These are phyloP conservation scores for Dactylonectria estremocensis DNA, from an alignment of 2,329 filamentous ascomycete species.

Conservation along the genomic window DNA sequence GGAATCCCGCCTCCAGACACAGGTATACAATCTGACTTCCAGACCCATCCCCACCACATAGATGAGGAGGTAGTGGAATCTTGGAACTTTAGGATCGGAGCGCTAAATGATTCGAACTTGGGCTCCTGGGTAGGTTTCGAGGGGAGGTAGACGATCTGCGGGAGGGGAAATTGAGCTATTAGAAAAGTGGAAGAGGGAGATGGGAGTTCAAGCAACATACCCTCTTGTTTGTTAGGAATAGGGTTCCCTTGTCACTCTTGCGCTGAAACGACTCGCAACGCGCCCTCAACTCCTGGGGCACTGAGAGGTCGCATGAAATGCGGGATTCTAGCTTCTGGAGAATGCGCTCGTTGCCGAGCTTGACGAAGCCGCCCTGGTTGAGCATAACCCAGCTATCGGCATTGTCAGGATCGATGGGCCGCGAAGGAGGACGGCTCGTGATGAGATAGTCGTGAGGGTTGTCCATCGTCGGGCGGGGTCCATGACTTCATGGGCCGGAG, in stretches of 20 bases:
- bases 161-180: slow-evolving; percentile 12
- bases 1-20: slow-evolving; percentile 89
- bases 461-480: slow-evolving; percentile 56
- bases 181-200: background rate
- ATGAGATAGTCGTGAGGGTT: slow-evolving; percentile 61
- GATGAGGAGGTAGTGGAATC: slow-evolving; percentile 86
- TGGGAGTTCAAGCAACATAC: slow-evolving; percentile 60
- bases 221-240: slow-evolving; percentile 88
- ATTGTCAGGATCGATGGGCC: slow-evolving; percentile 67
- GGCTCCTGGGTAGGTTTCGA: slow-evolving; percentile 73
- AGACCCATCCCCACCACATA: slow-evolving; percentile 95
- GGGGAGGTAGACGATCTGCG: slow-evolving; percentile 89
- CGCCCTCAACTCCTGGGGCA: slow-evolving; percentile 74
- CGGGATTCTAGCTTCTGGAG: slow-evolving; percentile 86
- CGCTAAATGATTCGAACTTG: slow-evolving; percentile 87
- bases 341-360: slow-evolving; percentile 86
- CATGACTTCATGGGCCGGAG: slow-evolving; percentile 54
- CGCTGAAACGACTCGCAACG: slow-evolving; percentile 76
- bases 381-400: slow-evolving; percentile 90
- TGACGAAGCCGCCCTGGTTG: slow-evolving; percentile 83
- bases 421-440: slow-evolving; percentile 52
- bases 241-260: slow-evolving; percentile 81
- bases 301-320: slow-evolving; percentile 82
- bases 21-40: slow-evolving; percentile 85
- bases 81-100: slow-evolving; percentile 87